phyloP scores from a whole-genome alignment of 176 grass and related monocot species.

The Raddia guianensis region DNA sequence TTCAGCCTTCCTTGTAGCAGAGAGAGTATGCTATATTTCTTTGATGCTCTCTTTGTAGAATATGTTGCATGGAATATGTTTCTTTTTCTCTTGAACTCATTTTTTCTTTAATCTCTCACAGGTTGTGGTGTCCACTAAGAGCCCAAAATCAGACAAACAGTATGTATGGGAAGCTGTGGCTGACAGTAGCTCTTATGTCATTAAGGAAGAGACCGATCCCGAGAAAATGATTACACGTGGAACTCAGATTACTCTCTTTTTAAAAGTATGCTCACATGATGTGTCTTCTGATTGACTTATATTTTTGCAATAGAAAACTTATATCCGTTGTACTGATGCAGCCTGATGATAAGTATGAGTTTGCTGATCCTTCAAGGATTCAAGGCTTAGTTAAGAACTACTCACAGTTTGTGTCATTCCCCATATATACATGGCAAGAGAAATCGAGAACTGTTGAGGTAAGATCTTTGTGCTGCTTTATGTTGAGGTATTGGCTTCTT shows the following conservation, averaged over 20 bases:
- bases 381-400: slow-evolving; percentile 84
- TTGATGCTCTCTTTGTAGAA: slow-evolving; percentile 1
- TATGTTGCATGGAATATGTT: background rate
- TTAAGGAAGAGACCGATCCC: slow-evolving; percentile 80
- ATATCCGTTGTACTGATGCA: slow-evolving; percentile 42
- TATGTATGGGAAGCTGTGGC: slow-evolving; percentile 87
- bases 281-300: background rate
- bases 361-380: slow-evolving; percentile 68
- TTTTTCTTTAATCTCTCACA: background rate
- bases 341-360: slow-evolving; percentile 81
- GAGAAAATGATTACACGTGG: slow-evolving; percentile 73
- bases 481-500: slow-evolving; percentile 4
- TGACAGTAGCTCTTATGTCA: slow-evolving; percentile 84
- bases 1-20: slow-evolving; percentile 84
- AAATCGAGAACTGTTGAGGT: slow-evolving; percentile 89
- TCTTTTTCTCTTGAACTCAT: background rate
- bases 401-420: slow-evolving; percentile 89
- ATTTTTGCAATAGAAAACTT: background rate
- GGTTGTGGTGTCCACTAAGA: slow-evolving; percentile 88
- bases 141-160: slow-evolving; percentile 82
- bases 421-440: slow-evolving; percentile 87
- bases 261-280: slow-evolving; percentile 49
- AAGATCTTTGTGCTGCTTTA: slow-evolving; percentile 2
- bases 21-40: slow-evolving; percentile 49
- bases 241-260: slow-evolving; percentile 80